Evolutionary conservation across 2,329 filamentous ascomycete genomes (phyloP), one percentile per base, ranked within the genome.

Genomic region (Fonsecaea multimorphosa): DNA sequence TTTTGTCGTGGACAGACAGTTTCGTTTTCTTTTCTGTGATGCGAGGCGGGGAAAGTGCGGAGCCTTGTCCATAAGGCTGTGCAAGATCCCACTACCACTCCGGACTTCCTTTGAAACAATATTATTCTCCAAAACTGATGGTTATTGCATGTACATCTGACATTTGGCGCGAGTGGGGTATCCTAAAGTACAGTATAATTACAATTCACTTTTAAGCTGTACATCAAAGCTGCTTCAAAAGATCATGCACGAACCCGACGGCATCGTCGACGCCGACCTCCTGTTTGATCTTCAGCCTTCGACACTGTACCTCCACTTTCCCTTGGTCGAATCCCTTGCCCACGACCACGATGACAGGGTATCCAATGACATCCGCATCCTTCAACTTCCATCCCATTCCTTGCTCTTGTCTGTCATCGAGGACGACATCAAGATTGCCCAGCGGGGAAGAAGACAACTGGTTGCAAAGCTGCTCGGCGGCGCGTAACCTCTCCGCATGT

Each of bases 341-440:
- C 34, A 98, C 77, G 1, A 97, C 84, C 12, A 97, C 82, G 8
- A 94, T 83, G 12, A 98, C 83, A 0, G 94, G 94, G 76, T 96
- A 97, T 2, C 95, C 95, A 61, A 94, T 87, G 64, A 95, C 76
- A 76, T 98, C 93, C 0, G 94, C 95, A 78, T 99, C 95, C 40
- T 87, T 88, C 74, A 98, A 81, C 77, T 96, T 98, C 91, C 92
- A 97, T 2, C 87, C 86, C 67, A 97, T 82, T 1, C 85, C 81
- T 71, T 87, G 84, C 31, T 80, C 77, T 11, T 81, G 75, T 19
- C 90, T 84, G 77, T 97, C 93, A 76, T 96, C 93, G 0, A 96
- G 78, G 1, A 92, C 82, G 1, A 85, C 81, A 74, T 96, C 92
- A 5, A 90, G 67, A 1, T 71, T 67, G 24, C 68, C 66, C 5